These are phyloP conservation scores for Eimeria falciformis DNA, from an alignment of 169 alveolate species.

Conservation along the genomic window DNA sequence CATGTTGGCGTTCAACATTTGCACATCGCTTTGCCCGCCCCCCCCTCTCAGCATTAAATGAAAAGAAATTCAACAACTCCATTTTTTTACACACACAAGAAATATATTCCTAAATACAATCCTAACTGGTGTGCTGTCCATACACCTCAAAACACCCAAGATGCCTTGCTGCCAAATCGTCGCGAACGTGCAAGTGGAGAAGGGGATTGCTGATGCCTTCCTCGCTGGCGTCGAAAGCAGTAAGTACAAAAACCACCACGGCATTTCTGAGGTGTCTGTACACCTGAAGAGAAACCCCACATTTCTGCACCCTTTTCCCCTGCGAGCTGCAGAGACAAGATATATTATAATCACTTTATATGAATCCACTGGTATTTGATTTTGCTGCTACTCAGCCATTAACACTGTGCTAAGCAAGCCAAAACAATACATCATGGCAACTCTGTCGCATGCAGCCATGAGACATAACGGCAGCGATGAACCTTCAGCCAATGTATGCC, in stretches of 20 bases:
- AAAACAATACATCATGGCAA: slow-evolving; percentile 23
- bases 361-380: background rate
- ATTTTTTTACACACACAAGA: background rate
- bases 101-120: background rate
- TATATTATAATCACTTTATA: too few species aligned
- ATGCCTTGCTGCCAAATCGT: slow-evolving; percentile 63
- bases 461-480: slow-evolving; percentile 62
- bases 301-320: too few species aligned
- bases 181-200: background rate
- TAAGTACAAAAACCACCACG: background rate
- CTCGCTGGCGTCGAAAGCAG: slow-evolving; percentile 40
- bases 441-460: slow-evolving; percentile 11
- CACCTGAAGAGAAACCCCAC: too few species aligned
- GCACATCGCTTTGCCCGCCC: background rate
- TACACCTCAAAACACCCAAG: background rate
- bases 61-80: background rate
- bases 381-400: background rate
- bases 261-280: too few species aligned
- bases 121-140: background rate
- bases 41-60: too few species aligned
- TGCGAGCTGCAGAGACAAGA: too few species aligned
- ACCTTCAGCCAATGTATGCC: slow-evolving; percentile 39
- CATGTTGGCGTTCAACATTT: background rate
- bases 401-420: slow-evolving; percentile 56
- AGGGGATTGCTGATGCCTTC: slow-evolving; percentile 35